Conservation (phyloP, 306 rosid genomes). For the Quercus glauca region DNA sequence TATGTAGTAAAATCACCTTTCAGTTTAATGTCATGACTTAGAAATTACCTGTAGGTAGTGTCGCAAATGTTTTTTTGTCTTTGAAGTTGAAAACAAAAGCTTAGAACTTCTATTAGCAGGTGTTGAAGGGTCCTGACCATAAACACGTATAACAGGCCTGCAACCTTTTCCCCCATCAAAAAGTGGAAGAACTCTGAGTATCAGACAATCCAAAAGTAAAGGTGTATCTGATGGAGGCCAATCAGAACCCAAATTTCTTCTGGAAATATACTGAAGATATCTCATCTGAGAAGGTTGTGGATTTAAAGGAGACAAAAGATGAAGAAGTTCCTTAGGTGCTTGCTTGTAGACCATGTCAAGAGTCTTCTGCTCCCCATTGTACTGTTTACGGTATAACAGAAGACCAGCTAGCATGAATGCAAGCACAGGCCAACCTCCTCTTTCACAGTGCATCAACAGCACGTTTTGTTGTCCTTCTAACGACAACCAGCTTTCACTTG, state of each 20-base stretch:
- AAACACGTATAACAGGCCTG: slow-evolving; percentile 75
- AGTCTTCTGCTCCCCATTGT: slow-evolving; percentile 89
- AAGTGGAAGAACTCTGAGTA: slow-evolving; percentile 76
- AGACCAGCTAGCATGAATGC: slow-evolving; percentile 98
- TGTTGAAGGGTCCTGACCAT: slow-evolving; percentile 81
- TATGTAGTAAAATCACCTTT: slow-evolving; percentile 24
- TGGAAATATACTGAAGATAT: slow-evolving; percentile 95
- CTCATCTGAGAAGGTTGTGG: slow-evolving; percentile 98
- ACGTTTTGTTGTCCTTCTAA: slow-evolving; percentile 91
- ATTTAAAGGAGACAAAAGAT: slow-evolving; percentile 71
- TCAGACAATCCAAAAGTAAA: slow-evolving; percentile 73
- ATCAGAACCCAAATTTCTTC: slow-evolving; percentile 77
- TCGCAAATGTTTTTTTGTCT: slow-evolving; percentile 44
- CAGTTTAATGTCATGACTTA: slow-evolving; percentile 26
- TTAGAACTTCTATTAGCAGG: slow-evolving; percentile 75
- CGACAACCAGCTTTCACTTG: slow-evolving; percentile 98
- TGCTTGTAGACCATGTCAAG: slow-evolving; percentile 98
- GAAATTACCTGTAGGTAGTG: slow-evolving; percentile 80
- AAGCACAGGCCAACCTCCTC: slow-evolving; percentile 98
- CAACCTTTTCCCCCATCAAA: slow-evolving; percentile 81
- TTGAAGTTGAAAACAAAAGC: slow-evolving; percentile 76
- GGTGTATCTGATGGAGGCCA: slow-evolving; percentile 96
- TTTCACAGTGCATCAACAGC: slow-evolving; percentile 94
- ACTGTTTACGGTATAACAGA: slow-evolving; percentile 81
- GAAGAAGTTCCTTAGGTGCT: slow-evolving; percentile 92